Percentiles rank a stretch among this genome's conserved stretches.
phyloP scores from a whole-genome alignment of 2,329 filamentous ascomycete species.

The Dactylella cylindrospora region DNA sequence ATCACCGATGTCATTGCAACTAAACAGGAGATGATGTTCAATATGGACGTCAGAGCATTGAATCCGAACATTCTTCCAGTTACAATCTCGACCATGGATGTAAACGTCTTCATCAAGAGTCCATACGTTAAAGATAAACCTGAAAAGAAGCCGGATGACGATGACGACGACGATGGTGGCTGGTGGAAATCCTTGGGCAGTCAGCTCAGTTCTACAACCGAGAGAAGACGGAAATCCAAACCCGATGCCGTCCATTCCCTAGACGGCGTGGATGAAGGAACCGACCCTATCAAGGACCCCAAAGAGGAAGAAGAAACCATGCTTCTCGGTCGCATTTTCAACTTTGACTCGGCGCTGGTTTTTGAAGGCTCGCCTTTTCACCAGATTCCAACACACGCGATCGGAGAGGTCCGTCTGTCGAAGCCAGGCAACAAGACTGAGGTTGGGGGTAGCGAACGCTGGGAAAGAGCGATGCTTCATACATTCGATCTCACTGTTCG shows the following conservation, averaged over 20 bases:
- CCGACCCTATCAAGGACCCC: slow-evolving; percentile 52
- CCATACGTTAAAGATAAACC: slow-evolving; percentile 72
- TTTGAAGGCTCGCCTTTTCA: slow-evolving; percentile 91
- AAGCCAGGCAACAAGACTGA: slow-evolving; percentile 87
- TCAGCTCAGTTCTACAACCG: slow-evolving; percentile 9
- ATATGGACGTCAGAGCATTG: slow-evolving; percentile 80
- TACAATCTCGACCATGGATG: slow-evolving; percentile 78
- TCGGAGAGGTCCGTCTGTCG: slow-evolving; percentile 77
- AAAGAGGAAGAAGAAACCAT: slow-evolving; percentile 78
- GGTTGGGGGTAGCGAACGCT: slow-evolving; percentile 75
- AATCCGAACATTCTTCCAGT: slow-evolving; percentile 94
- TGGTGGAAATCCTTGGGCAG: slow-evolving; percentile 26
- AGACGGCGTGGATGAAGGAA: slow-evolving; percentile 50
- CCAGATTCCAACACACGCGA: slow-evolving; percentile 68
- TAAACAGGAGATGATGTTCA: slow-evolving; percentile 92
- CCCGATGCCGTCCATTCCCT: slow-evolving; percentile 33
- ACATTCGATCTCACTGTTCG: slow-evolving; percentile 92
- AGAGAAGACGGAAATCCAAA: slow-evolving; percentile 4
- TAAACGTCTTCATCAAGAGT: slow-evolving; percentile 93
- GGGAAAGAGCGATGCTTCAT: slow-evolving; percentile 86
- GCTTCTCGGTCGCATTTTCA: slow-evolving; percentile 82
- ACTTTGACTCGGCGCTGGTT: slow-evolving; percentile 81
- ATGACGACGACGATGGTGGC: slow-evolving; percentile 30
- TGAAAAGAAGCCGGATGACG: slow-evolving; percentile 38
- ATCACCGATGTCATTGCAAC: slow-evolving; percentile 90